phyloP scores from a whole-genome alignment of 495 filamentous ascomycete genomes.

The Daldinia loculata region DNA sequence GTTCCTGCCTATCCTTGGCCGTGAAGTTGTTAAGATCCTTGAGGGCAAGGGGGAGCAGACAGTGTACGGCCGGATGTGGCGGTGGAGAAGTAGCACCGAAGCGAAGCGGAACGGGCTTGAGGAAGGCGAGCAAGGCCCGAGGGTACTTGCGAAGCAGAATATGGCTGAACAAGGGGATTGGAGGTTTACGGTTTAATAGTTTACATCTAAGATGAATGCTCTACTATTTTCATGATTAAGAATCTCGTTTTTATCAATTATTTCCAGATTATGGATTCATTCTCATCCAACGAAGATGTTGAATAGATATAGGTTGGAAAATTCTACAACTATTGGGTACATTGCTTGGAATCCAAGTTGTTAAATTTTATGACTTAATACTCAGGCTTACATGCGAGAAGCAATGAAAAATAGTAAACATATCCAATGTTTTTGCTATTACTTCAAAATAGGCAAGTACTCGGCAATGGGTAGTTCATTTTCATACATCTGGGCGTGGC shows the following conservation, averaged over 20 bases:
- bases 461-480: too few species aligned
- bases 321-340: too few species aligned
- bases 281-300: too few species aligned
- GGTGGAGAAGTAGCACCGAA: slow-evolving; percentile 37
- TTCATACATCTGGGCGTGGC: too few species aligned
- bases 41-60: slow-evolving; percentile 42
- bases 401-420: too few species aligned
- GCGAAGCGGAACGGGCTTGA: slow-evolving; percentile 45
- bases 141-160: slow-evolving; percentile 43
- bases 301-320: too few species aligned
- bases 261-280: not conserved
- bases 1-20: slow-evolving; percentile 81
- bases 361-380: too few species aligned
- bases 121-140: slow-evolving; percentile 46
- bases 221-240: too few species aligned
- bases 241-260: not conserved
- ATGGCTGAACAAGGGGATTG: slow-evolving; percentile 46
- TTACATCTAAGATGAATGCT: not conserved
- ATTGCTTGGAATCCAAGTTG: too few species aligned
- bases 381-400: too few species aligned
- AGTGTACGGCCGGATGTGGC: slow-evolving; percentile 47
- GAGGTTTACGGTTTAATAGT: slow-evolving; percentile 26
- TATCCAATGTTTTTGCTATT: too few species aligned
- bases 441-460: too few species aligned
- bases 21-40: slow-evolving; percentile 66